Base-by-base conservation (phyloP, 257 asterid species). In the Rauvolfia tetraphylla region DNA sequence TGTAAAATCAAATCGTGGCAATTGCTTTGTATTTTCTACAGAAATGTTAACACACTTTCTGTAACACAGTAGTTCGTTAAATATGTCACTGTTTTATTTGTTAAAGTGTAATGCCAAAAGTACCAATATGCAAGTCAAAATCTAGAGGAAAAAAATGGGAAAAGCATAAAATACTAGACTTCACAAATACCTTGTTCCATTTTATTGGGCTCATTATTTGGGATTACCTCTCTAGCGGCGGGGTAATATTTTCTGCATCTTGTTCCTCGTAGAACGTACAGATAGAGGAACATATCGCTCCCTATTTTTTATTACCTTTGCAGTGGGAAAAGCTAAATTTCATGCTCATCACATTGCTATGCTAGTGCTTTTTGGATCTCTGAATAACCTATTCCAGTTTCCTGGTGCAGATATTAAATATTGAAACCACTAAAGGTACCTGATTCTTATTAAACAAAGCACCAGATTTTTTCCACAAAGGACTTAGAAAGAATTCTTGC, bases 401-500 rank as follows among this genome's bases (percentile, higher is more conserved):
- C 53, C 31, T 71, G 76, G 18, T 61, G 41, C 71, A 78, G 81
- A 57, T 18, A 29, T 57, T 56, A 67, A 61, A 49, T 58, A 33
- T 57, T 72, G 68, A 33, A 57, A 76, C 77, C 29, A 68, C 65
- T 48, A 48, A 56, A 56, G 72, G 57, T n/a, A 51, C 39, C 12
- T 7, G 49, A 59, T 77, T 23, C 67, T 71, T 72, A n/a, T 18
- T 6, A 42, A 25, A 61, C 51, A 59, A 73, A 68, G 18, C 48
- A 58, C 59, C 73, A 51, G 38, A 29, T 68, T 42, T 72, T 76
- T 75, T 68, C 36, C 61, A 10, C 0, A 25, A 59, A 27, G 57
- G 34, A 61, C 66, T 51, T 17, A 72, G 67, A 51, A 14, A 7
- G 39, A 29, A 51, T 13, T n/a, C 33, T 25, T 51, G 72, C 58